Percentiles rank a stretch among this genome's conserved stretches.
Evolutionary conservation across 202 grass and related monocot genomes (phyloP).

Genomic region (Panicum virgatum): DNA sequence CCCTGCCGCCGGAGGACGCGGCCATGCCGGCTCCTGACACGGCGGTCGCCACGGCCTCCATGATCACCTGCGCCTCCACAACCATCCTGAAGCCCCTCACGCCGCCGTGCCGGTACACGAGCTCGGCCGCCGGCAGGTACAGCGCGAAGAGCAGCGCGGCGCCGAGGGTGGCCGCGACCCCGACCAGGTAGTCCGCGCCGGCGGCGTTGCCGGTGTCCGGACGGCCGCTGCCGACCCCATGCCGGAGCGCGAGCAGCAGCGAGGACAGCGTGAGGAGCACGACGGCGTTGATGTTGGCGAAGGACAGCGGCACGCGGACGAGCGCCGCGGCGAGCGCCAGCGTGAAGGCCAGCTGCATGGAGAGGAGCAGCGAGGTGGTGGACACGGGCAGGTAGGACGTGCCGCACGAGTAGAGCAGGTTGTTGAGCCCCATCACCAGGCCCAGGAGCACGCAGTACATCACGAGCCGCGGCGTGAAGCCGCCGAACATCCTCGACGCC

Average conservation of each 20-base stretch:
- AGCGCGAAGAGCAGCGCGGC: constrained; percentile 51
- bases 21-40: constrained; percentile 44
- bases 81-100: constrained; percentile 46
- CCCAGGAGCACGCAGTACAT: constrained; percentile 47
- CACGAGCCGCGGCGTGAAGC: constrained; percentile 40
- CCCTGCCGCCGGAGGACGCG: neutral
- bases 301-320: constrained; percentile 52
- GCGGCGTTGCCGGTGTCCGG: constrained; percentile 15
- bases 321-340: constrained; percentile 50
- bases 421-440: constrained; percentile 61
- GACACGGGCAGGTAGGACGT: constrained; percentile 60
- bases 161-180: constrained; percentile 55
- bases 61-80: constrained; percentile 60
- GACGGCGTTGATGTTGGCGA: constrained; percentile 63
- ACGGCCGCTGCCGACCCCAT: neutral
- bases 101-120: constrained; percentile 47
- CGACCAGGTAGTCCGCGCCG: constrained; percentile 36
- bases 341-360: constrained; percentile 60
- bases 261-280: constrained; percentile 58
- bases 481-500: constrained; percentile 17
- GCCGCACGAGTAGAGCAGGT: constrained; percentile 58
- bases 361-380: constrained; percentile 65
- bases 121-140: constrained; percentile 58
- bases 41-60: constrained; percentile 56
- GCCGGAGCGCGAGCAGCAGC: constrained; percentile 48